Evolutionary conservation across 2,329 filamentous ascomycete genomes (phyloP).

Genomic region (Verticillium tricorpus): DNA sequence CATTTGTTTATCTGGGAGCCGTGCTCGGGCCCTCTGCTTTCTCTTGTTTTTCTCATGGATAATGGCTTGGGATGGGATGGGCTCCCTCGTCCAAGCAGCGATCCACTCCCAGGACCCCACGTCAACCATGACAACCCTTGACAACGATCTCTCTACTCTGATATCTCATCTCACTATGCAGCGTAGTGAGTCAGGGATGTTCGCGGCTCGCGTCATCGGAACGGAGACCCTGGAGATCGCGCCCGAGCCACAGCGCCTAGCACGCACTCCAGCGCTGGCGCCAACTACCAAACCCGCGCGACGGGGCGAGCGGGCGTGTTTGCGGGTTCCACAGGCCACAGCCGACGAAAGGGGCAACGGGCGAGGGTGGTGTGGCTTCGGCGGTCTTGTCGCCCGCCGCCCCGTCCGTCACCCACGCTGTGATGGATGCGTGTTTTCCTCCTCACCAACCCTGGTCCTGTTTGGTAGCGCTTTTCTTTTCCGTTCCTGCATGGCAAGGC

Average conservation of each 20-base stretch:
- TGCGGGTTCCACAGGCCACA: neutral
- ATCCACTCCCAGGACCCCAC: neutral
- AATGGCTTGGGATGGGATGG: neutral
- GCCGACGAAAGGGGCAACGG: no score
- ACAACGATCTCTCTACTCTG: neutral
- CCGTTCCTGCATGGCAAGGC: slow-evolving; percentile 1
- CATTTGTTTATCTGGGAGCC: slow-evolving; percentile 6
- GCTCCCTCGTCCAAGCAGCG: neutral
- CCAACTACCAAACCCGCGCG: neutral
- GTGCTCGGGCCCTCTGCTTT: slow-evolving; percentile 3
- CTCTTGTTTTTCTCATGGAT: neutral
- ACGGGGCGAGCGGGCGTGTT: neutral
- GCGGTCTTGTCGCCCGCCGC: neutral
- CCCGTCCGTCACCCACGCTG: neutral
- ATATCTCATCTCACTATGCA: neutral
- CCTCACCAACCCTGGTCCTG: neutral
- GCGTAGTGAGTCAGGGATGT: neutral
- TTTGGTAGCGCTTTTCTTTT: neutral
- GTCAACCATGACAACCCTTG: neutral
- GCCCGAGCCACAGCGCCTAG: neutral
- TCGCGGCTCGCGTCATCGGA: neutral
- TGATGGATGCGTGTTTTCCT: neutral
- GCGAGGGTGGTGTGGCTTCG: neutral
- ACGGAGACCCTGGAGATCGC: neutral
- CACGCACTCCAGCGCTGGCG: neutral